phyloP scores from a whole-genome alignment of 2,329 filamentous ascomycete species.

The Stachybotrys elegans region DNA sequence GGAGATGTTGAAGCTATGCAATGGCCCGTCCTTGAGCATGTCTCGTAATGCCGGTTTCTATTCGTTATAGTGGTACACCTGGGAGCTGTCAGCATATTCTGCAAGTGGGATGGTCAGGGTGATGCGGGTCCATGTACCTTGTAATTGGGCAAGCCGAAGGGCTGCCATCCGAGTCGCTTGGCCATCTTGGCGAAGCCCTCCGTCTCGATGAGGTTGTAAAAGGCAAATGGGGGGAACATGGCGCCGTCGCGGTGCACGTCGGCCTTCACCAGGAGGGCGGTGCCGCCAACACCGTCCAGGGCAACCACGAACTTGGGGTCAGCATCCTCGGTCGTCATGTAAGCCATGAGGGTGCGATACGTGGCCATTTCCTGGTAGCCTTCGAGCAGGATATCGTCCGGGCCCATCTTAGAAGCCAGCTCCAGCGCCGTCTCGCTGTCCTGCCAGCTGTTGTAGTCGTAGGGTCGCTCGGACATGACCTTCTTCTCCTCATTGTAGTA shows the following conservation, averaged over 20 bases:
- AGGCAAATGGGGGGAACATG: conserved; percentile 96
- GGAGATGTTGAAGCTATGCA: too few relatives aligned
- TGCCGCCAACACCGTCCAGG: conserved; percentile 91
- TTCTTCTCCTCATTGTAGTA: conserved; percentile 67
- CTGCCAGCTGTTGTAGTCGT: conserved; percentile 98
- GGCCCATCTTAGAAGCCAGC: conserved; percentile 73
- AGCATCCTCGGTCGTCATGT: conserved; percentile 58
- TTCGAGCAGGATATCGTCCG: conserved; percentile 88
- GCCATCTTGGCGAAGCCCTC: conserved; percentile 99
- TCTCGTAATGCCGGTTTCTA: conserved; percentile 37
- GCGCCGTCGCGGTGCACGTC: conserved; percentile 95
- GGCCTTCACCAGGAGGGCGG: conserved; percentile 87
- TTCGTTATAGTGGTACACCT: conserved; percentile 92
- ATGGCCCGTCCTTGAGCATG: conserved; percentile 2
- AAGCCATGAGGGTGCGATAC: conserved; percentile 86
- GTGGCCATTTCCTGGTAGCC: conserved; percentile 92
- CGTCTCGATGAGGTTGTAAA: conserved; percentile 96
- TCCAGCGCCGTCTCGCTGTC: conserved; percentile 77
- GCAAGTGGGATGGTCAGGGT: background rate
- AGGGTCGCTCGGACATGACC: conserved; percentile 70
- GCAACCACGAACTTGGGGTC: conserved; percentile 60
- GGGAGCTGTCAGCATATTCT: conserved; percentile 11
- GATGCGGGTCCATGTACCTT: conserved; percentile 56
- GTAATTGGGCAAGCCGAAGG: conserved; percentile 92
- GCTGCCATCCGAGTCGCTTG: conserved; percentile 75